These are phyloP conservation scores for Porphyrellus cyaneotinctus DNA, from an alignment of 768 basidiomycete species.

Conservation along the genomic window DNA sequence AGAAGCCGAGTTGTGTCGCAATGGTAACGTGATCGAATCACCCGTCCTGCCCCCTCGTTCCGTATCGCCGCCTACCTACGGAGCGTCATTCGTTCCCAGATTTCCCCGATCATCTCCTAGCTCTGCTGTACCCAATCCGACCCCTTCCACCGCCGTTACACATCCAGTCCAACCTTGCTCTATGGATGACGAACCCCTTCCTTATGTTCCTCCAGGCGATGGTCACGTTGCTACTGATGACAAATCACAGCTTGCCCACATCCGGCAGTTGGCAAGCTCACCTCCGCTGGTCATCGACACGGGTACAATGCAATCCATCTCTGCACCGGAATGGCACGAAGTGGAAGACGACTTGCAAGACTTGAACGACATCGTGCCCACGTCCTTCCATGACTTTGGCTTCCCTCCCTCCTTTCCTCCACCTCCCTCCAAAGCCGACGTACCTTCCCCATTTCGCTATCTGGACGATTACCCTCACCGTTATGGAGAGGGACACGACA, in stretches of 20 bases:
- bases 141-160: constrained; percentile 12
- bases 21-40: background rate
- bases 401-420: constrained; percentile 25
- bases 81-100: constrained; percentile 24
- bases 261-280: constrained; percentile 49
- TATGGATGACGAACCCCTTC: constrained; percentile 19
- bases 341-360: constrained; percentile 39
- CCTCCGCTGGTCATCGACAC: constrained; percentile 36
- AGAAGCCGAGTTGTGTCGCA: background rate
- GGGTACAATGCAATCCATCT: constrained; percentile 28
- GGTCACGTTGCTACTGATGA: constrained; percentile 70
- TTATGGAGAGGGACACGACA: constrained; percentile 31
- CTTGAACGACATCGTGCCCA: constrained; percentile 10
- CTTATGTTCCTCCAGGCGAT: constrained; percentile 32
- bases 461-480: constrained; percentile 37
- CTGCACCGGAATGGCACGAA: constrained; percentile 54
- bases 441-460: constrained; percentile 35
- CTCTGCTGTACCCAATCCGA: constrained; percentile 3
- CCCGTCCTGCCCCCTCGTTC: constrained; percentile 18
- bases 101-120: constrained; percentile 5
- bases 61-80: constrained; percentile 45
- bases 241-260: constrained; percentile 51
- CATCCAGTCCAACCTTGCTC: constrained; percentile 1
- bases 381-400: constrained; percentile 3
- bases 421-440: constrained; percentile 39